phyloP scores from a whole-genome alignment of 306 rosid genomes.

The Delonix regia region DNA sequence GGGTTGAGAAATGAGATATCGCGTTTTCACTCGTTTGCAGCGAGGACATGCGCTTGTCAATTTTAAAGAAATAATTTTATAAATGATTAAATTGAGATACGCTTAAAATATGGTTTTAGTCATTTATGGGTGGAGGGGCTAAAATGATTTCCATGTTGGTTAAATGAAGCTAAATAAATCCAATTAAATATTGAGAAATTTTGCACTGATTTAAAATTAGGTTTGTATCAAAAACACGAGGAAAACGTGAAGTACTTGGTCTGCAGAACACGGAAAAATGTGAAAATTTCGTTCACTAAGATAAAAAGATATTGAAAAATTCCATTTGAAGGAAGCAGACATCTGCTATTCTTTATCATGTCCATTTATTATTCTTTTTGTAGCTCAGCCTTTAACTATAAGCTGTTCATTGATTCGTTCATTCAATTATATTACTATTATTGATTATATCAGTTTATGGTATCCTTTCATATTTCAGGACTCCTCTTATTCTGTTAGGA shows the following conservation, averaged over 20 bases:
- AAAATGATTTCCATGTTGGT: neutral
- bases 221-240: neutral
- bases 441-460: constrained; percentile 26
- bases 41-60: no score
- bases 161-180: neutral
- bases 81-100: no score
- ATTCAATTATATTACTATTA: neutral
- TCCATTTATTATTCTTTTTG: neutral
- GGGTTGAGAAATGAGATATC: no score
- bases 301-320: neutral
- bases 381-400: constrained; percentile 5
- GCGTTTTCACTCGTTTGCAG: no score
- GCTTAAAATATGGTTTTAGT: no score
- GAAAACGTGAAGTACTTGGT: neutral
- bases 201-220: neutral
- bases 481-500: constrained; percentile 57
- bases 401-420: constrained; percentile 16
- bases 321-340: constrained; percentile 1
- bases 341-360: neutral
- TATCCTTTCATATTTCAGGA: constrained; percentile 61
- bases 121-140: neutral
- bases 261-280: neutral
- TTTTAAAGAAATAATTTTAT: no score
- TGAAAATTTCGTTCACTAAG: no score
- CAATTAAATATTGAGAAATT: neutral